Evolutionary conservation across 2,329 filamentous ascomycete genomes (phyloP).

Genomic region (Curvularia hawaiiensis): DNA sequence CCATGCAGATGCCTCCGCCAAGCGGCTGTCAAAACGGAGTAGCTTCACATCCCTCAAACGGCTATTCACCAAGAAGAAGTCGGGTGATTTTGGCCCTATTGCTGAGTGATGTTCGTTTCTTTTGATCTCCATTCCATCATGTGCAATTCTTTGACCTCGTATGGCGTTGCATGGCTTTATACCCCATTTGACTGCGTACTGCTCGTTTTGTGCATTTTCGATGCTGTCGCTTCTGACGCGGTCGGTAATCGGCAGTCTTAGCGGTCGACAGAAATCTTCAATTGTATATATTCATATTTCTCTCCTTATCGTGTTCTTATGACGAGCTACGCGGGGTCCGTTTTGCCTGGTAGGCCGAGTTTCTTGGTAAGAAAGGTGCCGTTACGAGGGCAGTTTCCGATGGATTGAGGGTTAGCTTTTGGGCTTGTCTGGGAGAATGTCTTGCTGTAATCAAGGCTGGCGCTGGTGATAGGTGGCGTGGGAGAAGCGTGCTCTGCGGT

Average conservation of each 20-base stretch:
- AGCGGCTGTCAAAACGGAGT: slow-evolving; percentile 39
- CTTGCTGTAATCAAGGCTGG: not conserved
- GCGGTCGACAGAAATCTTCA: slow-evolving; percentile 10
- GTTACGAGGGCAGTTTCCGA: slow-evolving; percentile 2
- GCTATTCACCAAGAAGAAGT: slow-evolving; percentile 45
- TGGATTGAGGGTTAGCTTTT: not conserved
- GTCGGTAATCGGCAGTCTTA: not conserved
- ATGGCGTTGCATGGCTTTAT: slow-evolving; percentile 41
- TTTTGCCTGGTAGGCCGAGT: slow-evolving; percentile 5
- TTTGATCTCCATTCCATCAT: slow-evolving; percentile 14
- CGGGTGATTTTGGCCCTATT: slow-evolving; percentile 40
- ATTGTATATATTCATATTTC: slow-evolving; percentile 22
- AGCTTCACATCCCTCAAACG: slow-evolving; percentile 45
- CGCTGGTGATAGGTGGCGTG: not conserved
- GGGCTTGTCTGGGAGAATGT: slow-evolving; percentile 2
- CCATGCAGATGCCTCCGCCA: slow-evolving; percentile 25
- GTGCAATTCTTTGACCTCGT: slow-evolving; percentile 28
- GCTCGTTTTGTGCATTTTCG: slow-evolving; percentile 15
- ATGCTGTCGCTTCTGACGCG: slow-evolving; percentile 5
- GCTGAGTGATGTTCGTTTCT: slow-evolving; percentile 31
- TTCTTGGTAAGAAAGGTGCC: not conserved
- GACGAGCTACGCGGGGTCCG: slow-evolving; percentile 25
- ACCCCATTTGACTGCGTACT: slow-evolving; percentile 31
- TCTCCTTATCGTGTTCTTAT: slow-evolving; percentile 25
- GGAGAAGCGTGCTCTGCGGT: not conserved